phyloP scores from a whole-genome alignment of 2,329 filamentous ascomycete species.

The Calonectria multiphialidica region DNA sequence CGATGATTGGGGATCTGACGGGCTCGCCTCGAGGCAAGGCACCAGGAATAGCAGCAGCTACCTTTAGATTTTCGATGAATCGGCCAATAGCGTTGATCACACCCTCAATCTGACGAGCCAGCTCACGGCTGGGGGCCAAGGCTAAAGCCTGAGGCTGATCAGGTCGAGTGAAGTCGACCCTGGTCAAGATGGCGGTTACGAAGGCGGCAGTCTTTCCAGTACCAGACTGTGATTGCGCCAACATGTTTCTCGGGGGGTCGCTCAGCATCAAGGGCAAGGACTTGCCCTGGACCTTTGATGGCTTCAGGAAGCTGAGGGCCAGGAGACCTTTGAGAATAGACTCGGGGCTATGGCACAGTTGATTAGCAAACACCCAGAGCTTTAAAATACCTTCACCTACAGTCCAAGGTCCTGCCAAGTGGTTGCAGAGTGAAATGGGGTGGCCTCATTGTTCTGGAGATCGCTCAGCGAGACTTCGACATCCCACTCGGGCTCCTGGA shows the following conservation, averaged over 20 bases:
- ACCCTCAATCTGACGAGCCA: constrained; percentile 92
- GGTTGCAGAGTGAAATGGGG: constrained; percentile 87
- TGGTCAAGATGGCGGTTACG: constrained; percentile 89
- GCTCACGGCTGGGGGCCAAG: constrained; percentile 91
- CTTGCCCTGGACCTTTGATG: constrained; percentile 97
- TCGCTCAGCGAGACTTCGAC: constrained; percentile 95
- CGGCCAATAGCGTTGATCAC: constrained; percentile 88
- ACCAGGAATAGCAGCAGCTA: constrained; percentile 88
- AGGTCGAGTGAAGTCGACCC: constrained; percentile 79
- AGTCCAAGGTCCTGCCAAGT: constrained; percentile 88
- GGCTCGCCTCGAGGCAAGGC: constrained; percentile 75
- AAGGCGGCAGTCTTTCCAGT: constrained; percentile 99
- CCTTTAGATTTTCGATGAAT: constrained; percentile 80
- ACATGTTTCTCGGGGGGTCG: constrained; percentile 92
- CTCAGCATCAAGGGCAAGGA: constrained; percentile 90
- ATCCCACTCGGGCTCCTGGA: constrained; percentile 82
- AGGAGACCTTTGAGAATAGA: constrained; percentile 82
- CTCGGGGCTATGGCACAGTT: constrained; percentile 46
- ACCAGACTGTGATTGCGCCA: constrained; percentile 98
- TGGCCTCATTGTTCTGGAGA: constrained; percentile 86
- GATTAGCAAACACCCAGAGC: constrained; percentile 11
- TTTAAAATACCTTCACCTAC: constrained; percentile 57
- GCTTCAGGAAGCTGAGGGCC: constrained; percentile 89
- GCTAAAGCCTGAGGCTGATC: constrained; percentile 86
- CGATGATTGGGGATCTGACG: constrained; percentile 83